Base-by-base conservation (phyloP, 2,329 filamentous ascomycete species). In the Arthrobotrys pseudoclavata region DNA sequence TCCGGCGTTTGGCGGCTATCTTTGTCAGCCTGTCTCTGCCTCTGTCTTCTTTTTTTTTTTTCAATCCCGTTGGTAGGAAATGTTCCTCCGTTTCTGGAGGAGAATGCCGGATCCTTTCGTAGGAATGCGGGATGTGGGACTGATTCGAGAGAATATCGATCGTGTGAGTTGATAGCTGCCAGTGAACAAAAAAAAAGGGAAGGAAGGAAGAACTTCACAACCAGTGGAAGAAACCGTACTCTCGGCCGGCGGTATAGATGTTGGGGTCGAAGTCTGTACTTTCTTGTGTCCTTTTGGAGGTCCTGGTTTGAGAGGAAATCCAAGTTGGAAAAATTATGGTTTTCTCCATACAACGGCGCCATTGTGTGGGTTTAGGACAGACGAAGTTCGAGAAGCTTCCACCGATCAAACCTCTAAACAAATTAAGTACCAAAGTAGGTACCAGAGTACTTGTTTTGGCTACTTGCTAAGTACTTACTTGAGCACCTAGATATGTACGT, bases 331-430 rank as follows among this genome's bases (percentile, higher is more conserved):
- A 60, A 60, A 60, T 42, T 60, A 60, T 7, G 55, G 34, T 60
- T 34, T 20, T 57, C 55, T 15, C 20, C 55, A 24, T 26, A 42
- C 34, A 12, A 50, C n/a, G 7, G 29, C 5, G 55, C 55, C 20
- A n/a, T 60, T 66, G 69, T 57, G 34, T 48, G 34, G 29, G 18
- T 29, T 40, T 53, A 31, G 52, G 52, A 50, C 34, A 20, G 53
- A 29, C 34, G 50, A 42, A 26, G 42, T 75, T 75, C 70, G 70
- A 75, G 70, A 75, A 75, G 70, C 70, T 75, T 75, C 70, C 69
- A 72, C 40, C 42, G 62, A 67, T 48, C 63, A 62, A 64, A 57
- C 66, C 29, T 66, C 67, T 40, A 3, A 29, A 7, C 20, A 57
- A n/a, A 55, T 52, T 45, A 29, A 26, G 26, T 50, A 15, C 37